Evolutionary conservation across 2,329 filamentous ascomycete species (phyloP), one percentile per base, ranked within the genome.

Genomic region (Lasiodiplodia gonubiensis): DNA sequence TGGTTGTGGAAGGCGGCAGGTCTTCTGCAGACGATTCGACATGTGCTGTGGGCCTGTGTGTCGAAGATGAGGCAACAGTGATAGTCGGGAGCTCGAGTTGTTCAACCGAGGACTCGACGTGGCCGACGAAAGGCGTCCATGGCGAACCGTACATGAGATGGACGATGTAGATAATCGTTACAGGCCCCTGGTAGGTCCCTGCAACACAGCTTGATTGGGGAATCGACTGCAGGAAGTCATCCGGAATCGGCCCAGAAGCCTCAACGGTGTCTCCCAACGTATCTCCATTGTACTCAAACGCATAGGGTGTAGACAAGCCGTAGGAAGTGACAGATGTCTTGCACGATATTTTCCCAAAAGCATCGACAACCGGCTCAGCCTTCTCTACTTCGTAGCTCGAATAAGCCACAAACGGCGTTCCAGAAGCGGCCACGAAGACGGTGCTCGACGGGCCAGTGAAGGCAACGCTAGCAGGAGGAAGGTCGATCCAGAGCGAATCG

Each of bases 81-180:
- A 64, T 67, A n/a, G 54, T 70, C 11, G 71, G 73, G 8, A 71
- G 66, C 27, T 70, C 69, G 30, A 73, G 68, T 33, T 63, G 68
- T 25, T 64, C 70, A 11, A 68, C 70, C 12, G 72, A 71, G n/a
- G 68, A 64, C 48, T 75, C 74, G 18, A 74, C 66, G 25, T 72
- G 73, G 8, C 71, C 70, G 12, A 73, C 68, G 33, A 73, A 64
- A 1, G 42, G 49, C 11, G 52, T 59, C 18, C 14, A 35, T 3
- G 10, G 25, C 25, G n/a, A 33, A 21, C 72, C 70, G 51, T 82
- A 79, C 12, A 76, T 75, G 27, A 80, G 69, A 54, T 82, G 74
- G 8, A 83, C 77, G 5, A 83, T 75, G 6, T 83, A 73, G 4
- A 82, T 70, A 4, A 83, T 79, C 1, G 79, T 83, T 1, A 82